These are phyloP conservation scores for Auricularia auricula-judae DNA, from an alignment of 768 basidiomycete species.

Conservation along the genomic window DNA sequence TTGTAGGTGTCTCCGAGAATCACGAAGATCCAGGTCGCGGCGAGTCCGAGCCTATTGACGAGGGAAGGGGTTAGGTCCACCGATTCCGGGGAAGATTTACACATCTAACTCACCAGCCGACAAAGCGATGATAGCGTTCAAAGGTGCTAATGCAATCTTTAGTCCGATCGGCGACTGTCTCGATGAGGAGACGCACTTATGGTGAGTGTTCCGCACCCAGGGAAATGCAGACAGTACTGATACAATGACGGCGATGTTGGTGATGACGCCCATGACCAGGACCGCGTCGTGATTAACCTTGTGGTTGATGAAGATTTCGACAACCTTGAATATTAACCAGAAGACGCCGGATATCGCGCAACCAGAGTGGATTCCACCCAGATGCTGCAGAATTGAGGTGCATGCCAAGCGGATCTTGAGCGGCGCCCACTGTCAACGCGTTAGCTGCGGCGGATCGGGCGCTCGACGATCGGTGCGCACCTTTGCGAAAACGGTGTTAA, in stretches of 20 bases:
- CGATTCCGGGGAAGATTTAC: slow-evolving; percentile 8
- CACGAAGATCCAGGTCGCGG: slow-evolving; percentile 29
- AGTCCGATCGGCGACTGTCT: not conserved
- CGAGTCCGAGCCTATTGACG: slow-evolving; percentile 15
- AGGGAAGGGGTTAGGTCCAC: slow-evolving; percentile 8
- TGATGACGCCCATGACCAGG: slow-evolving; percentile 27
- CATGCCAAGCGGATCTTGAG: slow-evolving; percentile 28
- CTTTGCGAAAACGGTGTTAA: slow-evolving; percentile 28
- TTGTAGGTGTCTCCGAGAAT: slow-evolving; percentile 30
- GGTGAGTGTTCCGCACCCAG: slow-evolving; percentile 32
- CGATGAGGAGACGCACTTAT: slow-evolving; percentile 23
- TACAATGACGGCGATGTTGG: slow-evolving; percentile 26
- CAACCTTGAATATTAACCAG: slow-evolving; percentile 27
- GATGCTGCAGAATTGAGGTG: slow-evolving; percentile 28
- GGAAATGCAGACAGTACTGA: slow-evolving; percentile 30
- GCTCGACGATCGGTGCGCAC: slow-evolving; percentile 10
- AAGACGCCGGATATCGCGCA: slow-evolving; percentile 27
- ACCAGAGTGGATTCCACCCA: slow-evolving; percentile 35
- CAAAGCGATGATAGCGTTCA: slow-evolving; percentile 32
- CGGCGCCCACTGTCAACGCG: slow-evolving; percentile 27
- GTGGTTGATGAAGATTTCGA: slow-evolving; percentile 26
- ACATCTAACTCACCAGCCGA: slow-evolving; percentile 23
- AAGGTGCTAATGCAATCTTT: slow-evolving; percentile 21
- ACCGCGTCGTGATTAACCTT: slow-evolving; percentile 24
- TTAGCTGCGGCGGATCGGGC: not conserved